Conservation (phyloP, 1,284 basidiomycete genomes). For the Malassezia caprae region DNA sequence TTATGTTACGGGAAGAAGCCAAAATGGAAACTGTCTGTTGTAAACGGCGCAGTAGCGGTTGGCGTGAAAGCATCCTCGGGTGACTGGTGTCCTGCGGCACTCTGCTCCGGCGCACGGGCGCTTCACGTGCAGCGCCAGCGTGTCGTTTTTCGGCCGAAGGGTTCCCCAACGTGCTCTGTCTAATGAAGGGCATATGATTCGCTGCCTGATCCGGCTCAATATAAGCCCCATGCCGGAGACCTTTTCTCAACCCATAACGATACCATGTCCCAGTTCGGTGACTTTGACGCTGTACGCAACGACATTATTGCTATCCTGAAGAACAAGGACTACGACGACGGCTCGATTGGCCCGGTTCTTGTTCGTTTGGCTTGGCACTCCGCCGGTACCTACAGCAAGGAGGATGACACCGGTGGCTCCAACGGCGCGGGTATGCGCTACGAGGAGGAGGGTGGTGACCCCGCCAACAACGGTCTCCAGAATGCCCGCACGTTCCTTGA, state of each 20-base stretch:
- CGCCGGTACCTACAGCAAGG: constrained; percentile 67
- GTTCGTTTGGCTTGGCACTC: constrained; percentile 79
- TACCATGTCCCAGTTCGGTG: constrained; percentile 25
- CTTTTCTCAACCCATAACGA: background rate
- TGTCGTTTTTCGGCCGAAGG: background rate
- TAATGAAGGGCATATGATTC: background rate
- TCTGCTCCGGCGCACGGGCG: background rate
- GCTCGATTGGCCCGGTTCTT: constrained; percentile 54
- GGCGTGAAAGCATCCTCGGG: constrained; percentile 8
- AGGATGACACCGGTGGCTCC: constrained; percentile 68
- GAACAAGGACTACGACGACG: constrained; percentile 41
- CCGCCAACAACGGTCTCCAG: constrained; percentile 75
- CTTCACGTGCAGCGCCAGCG: background rate
- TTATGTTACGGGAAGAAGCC: constrained; percentile 8
- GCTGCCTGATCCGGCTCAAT: background rate
- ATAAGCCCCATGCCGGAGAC: background rate
- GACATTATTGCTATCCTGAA: constrained; percentile 41
- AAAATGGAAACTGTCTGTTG: constrained; percentile 35
- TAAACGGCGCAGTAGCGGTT: constrained; percentile 26
- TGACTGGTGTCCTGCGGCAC: background rate
- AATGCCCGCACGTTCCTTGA: constrained; percentile 76
- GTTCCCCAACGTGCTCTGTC: background rate
- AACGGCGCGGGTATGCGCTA: constrained; percentile 46
- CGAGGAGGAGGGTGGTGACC: constrained; percentile 57
- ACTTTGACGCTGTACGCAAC: constrained; percentile 41